Conservation (phyloP, 176 grass and related monocot species). For the Oryza meridionalis region DNA sequence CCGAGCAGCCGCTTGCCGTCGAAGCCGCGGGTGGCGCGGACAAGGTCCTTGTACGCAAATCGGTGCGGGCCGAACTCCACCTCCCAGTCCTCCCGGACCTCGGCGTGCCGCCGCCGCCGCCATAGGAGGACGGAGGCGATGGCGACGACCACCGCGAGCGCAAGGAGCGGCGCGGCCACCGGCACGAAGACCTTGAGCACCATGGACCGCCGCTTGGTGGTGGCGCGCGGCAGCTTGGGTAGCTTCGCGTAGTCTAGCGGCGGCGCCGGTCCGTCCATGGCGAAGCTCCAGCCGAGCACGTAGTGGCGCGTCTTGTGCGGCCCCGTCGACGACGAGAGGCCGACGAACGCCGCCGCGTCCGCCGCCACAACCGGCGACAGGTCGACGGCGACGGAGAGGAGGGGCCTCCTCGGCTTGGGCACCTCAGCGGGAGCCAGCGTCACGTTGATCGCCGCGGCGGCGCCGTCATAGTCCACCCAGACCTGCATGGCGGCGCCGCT, state of each 20-base stretch:
- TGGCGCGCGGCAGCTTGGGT: conserved; percentile 22
- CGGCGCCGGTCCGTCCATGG: conserved; percentile 48
- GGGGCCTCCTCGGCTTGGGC: conserved; percentile 33
- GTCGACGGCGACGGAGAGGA: conserved; percentile 40
- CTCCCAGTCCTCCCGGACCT: conserved; percentile 48
- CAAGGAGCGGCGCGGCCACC: conserved; percentile 9
- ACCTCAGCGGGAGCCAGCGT: conserved; percentile 22
- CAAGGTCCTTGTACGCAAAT: conserved; percentile 43
- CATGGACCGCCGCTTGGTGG: conserved; percentile 26
- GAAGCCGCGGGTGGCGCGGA: conserved; percentile 46
- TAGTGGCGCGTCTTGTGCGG: conserved; percentile 57
- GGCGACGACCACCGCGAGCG: conserved; percentile 2
- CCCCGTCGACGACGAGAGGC: conserved; percentile 53
- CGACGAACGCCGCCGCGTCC: conserved; percentile 34
- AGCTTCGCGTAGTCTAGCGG: conserved; percentile 46
- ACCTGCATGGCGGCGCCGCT: conserved; percentile 45
- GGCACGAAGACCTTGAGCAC: conserved; percentile 30
- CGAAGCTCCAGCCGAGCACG: conserved; percentile 83
- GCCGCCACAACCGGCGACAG: conserved; percentile 34
- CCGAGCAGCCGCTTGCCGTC: conserved; percentile 35
- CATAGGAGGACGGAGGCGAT: conserved; percentile 4
- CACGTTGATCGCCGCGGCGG: neutral
- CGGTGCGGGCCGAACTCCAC: conserved; percentile 43
- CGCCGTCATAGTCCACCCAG: conserved; percentile 48
- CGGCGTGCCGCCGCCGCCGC: conserved; percentile 33